phyloP scores from a whole-genome alignment of 495 filamentous ascomycete genomes.

The Staphylotrichum tortipilum region DNA sequence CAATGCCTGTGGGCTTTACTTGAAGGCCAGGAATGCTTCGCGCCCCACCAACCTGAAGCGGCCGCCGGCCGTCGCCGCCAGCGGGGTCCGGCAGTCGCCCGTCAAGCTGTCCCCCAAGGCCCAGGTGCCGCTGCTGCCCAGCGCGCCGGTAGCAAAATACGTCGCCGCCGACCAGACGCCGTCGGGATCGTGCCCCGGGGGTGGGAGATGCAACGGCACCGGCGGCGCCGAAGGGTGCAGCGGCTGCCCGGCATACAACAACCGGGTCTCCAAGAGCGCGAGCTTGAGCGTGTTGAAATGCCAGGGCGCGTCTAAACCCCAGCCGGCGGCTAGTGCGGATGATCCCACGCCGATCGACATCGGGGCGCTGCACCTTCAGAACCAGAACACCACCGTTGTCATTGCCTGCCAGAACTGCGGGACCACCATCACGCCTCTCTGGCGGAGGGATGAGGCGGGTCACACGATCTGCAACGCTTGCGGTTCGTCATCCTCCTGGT shows the following conservation, averaged over 20 bases:
- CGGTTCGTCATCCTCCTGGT: slow-evolving; percentile 51
- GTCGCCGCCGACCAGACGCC: slow-evolving; percentile 63
- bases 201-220: slow-evolving; percentile 92
- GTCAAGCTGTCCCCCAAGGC: slow-evolving; percentile 28
- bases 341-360: slow-evolving; percentile 39
- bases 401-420: slow-evolving; percentile 96
- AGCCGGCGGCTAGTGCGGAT: slow-evolving; percentile 22
- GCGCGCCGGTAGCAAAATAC: slow-evolving; percentile 58
- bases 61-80: slow-evolving; percentile 38
- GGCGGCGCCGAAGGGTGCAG: slow-evolving; percentile 93
- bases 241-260: slow-evolving; percentile 95
- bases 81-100: slow-evolving; percentile 28
- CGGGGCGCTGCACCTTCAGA: slow-evolving; percentile 35
- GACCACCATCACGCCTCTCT: slow-evolving; percentile 92
- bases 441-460: slow-evolving; percentile 88
- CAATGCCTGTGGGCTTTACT: slow-evolving; percentile 93
- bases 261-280: slow-evolving; percentile 82
- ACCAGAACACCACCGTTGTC: slow-evolving; percentile 60
- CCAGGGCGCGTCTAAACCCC: slow-evolving; percentile 21
- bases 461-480: slow-evolving; percentile 99
- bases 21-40: slow-evolving; percentile 83
- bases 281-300: slow-evolving; percentile 52
- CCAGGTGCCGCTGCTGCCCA: slow-evolving; percentile 24
- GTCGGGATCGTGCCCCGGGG: slow-evolving; percentile 86
- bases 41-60: slow-evolving; percentile 85